A percentile compares a stretch with the other conserved stretches of the same genome.
Evolutionary conservation across 2,329 filamentous ascomycete species (phyloP).

Genomic region (Elsinoe australis): DNA sequence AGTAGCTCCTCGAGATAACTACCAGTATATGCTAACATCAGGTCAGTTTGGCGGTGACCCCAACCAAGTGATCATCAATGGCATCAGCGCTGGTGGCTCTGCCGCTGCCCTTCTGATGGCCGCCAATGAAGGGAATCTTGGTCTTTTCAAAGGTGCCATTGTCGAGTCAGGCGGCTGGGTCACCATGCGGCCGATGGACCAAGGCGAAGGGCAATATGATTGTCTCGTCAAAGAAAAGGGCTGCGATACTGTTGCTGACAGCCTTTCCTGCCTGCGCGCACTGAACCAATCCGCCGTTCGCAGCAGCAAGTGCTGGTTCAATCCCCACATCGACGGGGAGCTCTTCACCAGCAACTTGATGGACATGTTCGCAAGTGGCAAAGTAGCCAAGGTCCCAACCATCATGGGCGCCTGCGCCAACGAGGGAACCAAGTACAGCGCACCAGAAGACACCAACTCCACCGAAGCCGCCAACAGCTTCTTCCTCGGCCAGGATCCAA

Average conservation of each 20-base stretch:
- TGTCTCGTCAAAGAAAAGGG: not conserved
- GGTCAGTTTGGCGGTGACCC: conserved; percentile 41
- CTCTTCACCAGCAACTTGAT: not conserved
- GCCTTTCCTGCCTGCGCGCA: not conserved
- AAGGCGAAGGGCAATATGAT: not conserved
- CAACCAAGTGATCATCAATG: conserved; percentile 39
- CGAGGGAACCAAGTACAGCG: not conserved
- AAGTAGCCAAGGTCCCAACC: not conserved
- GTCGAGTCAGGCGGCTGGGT: not conserved
- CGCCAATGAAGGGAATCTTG: not conserved
- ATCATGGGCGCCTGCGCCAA: not conserved
- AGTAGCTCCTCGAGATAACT: too few relatives aligned
- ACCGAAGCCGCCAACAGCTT: not conserved
- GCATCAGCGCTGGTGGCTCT: conserved; percentile 39
- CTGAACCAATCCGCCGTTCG: not conserved
- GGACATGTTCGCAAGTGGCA: not conserved
- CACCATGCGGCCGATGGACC: not conserved
- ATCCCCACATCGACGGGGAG: not conserved
- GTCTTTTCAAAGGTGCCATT: not conserved
- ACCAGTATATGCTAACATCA: not conserved
- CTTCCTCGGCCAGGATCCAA: not conserved
- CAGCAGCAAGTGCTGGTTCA: not conserved
- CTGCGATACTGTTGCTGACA: not conserved
- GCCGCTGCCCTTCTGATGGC: not conserved
- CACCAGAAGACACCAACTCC: not conserved